Percentiles rank a stretch among this genome's conserved stretches.
phyloP scores from a whole-genome alignment of 495 filamentous ascomycete species.

The Aspergillus baeticus region DNA sequence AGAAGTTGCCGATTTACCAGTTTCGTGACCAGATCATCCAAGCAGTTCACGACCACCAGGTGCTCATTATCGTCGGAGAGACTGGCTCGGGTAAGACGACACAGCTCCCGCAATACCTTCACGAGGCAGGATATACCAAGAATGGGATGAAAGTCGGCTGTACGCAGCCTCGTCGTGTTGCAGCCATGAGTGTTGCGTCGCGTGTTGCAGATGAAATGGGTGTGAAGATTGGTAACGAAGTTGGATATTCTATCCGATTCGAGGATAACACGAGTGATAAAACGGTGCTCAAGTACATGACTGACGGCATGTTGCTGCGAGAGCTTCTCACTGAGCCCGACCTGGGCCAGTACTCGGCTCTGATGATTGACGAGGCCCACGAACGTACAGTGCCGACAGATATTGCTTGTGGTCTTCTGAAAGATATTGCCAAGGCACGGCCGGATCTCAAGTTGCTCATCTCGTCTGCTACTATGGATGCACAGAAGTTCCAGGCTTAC shows the following conservation, averaged over 20 bases:
- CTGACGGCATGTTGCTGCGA: constrained; percentile 92
- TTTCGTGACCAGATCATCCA: constrained; percentile 77
- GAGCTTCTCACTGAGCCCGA: constrained; percentile 91
- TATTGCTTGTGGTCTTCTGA: constrained; percentile 85
- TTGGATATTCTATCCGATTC: constrained; percentile 94
- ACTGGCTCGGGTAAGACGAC: constrained; percentile 90
- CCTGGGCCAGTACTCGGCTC: constrained; percentile 75
- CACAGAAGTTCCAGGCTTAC: constrained; percentile 87
- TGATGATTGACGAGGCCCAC: constrained; percentile 99
- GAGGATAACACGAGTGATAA: constrained; percentile 93
- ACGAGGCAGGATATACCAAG: constrained; percentile 83
- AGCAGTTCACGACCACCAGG: constrained; percentile 73
- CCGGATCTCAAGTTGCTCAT: constrained; percentile 91
- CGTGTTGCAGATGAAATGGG: constrained; percentile 96
- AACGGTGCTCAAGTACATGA: constrained; percentile 96
- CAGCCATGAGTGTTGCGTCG: constrained; percentile 92
- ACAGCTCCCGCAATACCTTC: constrained; percentile 84
- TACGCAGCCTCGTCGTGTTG: constrained; percentile 88
- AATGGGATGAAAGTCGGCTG: constrained; percentile 58
- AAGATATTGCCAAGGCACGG: constrained; percentile 83
- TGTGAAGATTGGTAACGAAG: constrained; percentile 85
- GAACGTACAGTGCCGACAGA: constrained; percentile 91
- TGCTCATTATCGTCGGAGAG: constrained; percentile 84
- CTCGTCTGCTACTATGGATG: constrained; percentile 93
- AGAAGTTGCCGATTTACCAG: constrained; percentile 85